Evolutionary conservation across 495 filamentous ascomycete species (phyloP).

Genomic region (Trichoderma gamsii): DNA sequence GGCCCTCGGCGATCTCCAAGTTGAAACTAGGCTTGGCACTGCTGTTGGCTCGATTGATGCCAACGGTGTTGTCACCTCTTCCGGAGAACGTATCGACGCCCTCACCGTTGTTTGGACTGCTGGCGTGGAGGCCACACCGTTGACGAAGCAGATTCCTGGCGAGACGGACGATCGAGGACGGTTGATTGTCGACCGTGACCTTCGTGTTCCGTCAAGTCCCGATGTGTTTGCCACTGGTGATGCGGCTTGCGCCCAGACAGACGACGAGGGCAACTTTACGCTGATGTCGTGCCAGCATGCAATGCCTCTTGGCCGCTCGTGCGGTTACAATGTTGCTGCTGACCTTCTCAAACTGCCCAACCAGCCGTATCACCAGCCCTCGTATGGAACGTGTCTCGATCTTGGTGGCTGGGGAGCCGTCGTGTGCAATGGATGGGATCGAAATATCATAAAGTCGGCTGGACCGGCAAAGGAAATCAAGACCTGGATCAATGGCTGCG

Average conservation of each 20-base stretch:
- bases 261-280: conserved; percentile 15
- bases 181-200: conserved; percentile 19
- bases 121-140: conserved; percentile 21
- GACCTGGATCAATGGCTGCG: conserved; percentile 21
- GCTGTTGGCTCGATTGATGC: conserved; percentile 15
- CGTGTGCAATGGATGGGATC: conserved; percentile 23
- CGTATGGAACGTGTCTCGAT: conserved; percentile 25
- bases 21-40: background rate
- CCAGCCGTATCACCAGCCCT: conserved; percentile 26
- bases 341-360: conserved; percentile 4
- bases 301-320: conserved; percentile 25
- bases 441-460: conserved; percentile 17
- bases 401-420: conserved; percentile 24
- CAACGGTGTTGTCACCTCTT: conserved; percentile 18
- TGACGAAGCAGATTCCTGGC: conserved; percentile 21
- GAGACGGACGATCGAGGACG: conserved; percentile 18
- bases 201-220: conserved; percentile 18
- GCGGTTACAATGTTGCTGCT: conserved; percentile 23
- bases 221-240: conserved; percentile 25
- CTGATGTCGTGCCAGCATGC: conserved; percentile 34
- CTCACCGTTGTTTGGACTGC: conserved; percentile 24
- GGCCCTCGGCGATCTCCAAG: conserved; percentile 14
- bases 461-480: conserved; percentile 24
- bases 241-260: conserved; percentile 22
- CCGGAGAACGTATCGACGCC: conserved; percentile 23